Evolutionary conservation across 768 basidiomycete genomes (phyloP), one percentile per base, ranked within the genome.

Genomic region (Tricholomella constricta): DNA sequence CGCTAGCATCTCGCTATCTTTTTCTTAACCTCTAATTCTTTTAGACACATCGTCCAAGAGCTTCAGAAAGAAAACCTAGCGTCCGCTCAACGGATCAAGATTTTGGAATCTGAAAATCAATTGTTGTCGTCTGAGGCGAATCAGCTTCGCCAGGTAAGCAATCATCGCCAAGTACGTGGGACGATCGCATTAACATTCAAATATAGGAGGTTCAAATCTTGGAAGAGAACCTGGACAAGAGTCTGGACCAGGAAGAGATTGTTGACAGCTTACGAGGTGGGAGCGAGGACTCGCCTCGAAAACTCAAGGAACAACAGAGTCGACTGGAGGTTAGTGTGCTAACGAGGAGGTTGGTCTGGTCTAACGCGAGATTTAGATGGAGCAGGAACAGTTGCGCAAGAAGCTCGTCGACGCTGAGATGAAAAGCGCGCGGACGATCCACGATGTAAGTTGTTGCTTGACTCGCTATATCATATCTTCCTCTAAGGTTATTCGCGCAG

Each of bases 31-130:
- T 10, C 2, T 23, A 17, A 6, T 8, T 32, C 7, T 47, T 15
- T 1, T 55, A 91, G 90, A 69, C 87, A 92, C 62, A 91, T 97
- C 61, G 84, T 97, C 19, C 88, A 91, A 64, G 89, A 94, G 60
- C 76, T 97, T 35, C 89, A 91, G 63, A 88, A 89, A 61, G 94
- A 97, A 69, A 90, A 84, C 60, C 64, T 82, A 2, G 71, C 77
- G 22, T 66, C 80, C 1, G 69, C 78, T 6, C 87, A 91, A 55
- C 80, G 80, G 54, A 84, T 83, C 65, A 85, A 87, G 61, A 65
- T 86, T n/a, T 65, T 94, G 37, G 84, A 86, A 65, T 81, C 86
- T 10, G 91, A 93, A 71, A 93, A 94, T 63, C 79, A 79, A 57
- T 69, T 86, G 11, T 73, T 94, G 32, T 62, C 79, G 23, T 77